A percentile compares a stretch with the other conserved stretches of the same genome.
Evolutionary conservation across 441 rosid genomes (phyloP).

Genomic region (Adansonia grandidieri): DNA sequence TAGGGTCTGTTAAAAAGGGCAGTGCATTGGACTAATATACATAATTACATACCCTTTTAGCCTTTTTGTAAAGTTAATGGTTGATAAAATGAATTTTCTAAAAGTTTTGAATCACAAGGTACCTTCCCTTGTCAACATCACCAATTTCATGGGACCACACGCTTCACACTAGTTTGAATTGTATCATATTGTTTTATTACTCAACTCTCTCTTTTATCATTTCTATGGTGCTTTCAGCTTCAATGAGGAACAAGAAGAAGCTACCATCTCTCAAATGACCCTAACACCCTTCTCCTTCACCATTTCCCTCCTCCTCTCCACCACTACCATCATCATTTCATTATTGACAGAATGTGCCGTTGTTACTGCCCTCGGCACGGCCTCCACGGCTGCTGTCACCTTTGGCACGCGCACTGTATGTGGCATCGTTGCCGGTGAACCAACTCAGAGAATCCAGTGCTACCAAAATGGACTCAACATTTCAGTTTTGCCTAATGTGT

Average conservation of each 20-base stretch:
- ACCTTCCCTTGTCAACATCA: background rate
- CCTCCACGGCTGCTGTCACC: slow-evolving; percentile 38
- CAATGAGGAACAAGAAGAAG: background rate
- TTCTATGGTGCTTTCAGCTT: slow-evolving; percentile 8
- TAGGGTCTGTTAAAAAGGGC: background rate
- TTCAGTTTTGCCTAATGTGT: slow-evolving; percentile 36
- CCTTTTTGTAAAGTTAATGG: background rate
- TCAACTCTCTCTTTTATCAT: background rate
- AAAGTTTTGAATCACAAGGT: background rate
- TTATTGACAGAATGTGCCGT: background rate
- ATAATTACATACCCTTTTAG: background rate
- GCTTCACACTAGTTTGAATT: background rate
- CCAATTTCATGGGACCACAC: slow-evolving; percentile 11
- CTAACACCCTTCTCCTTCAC: slow-evolving; percentile 13
- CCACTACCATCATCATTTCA: slow-evolving; percentile 6
- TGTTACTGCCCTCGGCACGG: slow-evolving; percentile 47
- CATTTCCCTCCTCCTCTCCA: slow-evolving; percentile 18
- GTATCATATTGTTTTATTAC: background rate
- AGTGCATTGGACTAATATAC: background rate
- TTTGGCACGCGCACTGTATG: slow-evolving; percentile 40
- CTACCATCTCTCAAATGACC: slow-evolving; percentile 38
- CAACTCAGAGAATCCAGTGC: slow-evolving; percentile 44
- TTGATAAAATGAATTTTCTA: background rate
- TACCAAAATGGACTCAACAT: slow-evolving; percentile 34
- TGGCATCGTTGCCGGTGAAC: slow-evolving; percentile 44